Evolutionary conservation across 805 yeast genomes (phyloP), one percentile per base, ranked within the genome.

Genomic region (Ogataea nakhonphanomensis): DNA sequence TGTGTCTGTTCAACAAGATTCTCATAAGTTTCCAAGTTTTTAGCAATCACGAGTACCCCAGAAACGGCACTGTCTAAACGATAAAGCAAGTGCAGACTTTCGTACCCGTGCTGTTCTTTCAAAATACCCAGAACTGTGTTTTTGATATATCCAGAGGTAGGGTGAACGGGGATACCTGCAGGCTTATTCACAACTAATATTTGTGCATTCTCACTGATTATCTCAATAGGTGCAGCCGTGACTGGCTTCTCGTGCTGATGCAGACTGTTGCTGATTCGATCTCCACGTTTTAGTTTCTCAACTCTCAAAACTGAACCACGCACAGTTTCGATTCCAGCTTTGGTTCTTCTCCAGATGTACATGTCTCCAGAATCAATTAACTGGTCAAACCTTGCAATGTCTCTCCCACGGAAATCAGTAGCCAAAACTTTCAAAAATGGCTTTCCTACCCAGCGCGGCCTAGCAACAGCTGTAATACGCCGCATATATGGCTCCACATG

Each of bases 141-240:
- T 47, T 63, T 61, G 25, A 55, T 44, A 48, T 68, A 73, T 28
- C 61, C 67, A 7, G 73, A 70, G 0, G 73, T 64, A 0, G 81
- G 78, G 48, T 76, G 81, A 1, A 77, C 73, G 1, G 81, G 79
- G 2, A 74, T 57, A 0, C 81, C 81, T 0, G 68, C 58, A 0
- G 80, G 80, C 44, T 76, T 76, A 47, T 71, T 60, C 2, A 74
- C 67, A 20, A 76, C 78, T 11, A 74, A 20, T 0, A 69, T 23
- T 7, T 62, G 57, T 3, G 54, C 57, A 44, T 69, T 67, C 43
- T 71, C 64, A 49, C 52, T 60, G 0, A 75, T 48, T 1, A 69
- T 55, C 10, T 35, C 38, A 9, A 46, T 38, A 4, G 41, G 49
- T 4, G 44, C 39, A 5, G 40, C 35, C 2, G 64, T 57, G 3